Evolutionary conservation across 2,329 filamentous ascomycete species (phyloP), one percentile per base, ranked within the genome.

Genomic region (Stemphylium lycopersici): DNA sequence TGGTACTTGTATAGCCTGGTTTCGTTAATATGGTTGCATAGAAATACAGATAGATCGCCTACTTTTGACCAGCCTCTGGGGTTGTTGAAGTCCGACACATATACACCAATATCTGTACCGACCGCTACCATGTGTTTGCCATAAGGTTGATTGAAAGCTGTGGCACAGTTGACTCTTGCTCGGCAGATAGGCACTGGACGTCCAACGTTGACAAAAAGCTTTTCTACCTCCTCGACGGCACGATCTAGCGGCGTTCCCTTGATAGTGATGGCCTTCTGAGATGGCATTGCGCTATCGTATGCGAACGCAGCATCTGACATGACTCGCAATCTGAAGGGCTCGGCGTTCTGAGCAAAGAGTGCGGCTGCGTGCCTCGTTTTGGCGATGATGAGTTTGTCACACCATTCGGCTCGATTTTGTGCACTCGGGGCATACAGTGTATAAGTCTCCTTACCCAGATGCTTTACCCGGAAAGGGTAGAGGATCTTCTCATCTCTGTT

Each of bases 391-490:
- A 99, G 96, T 76, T 92, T 96, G 61, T 87, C 87, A 68, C 91
- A 96, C 96, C 96, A 99, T 43, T 96, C 91, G 58, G 87, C 82
- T 52, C 95, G 85, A 65, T 87, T 89, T 57, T 88, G 84, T 2
- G 88, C 84, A 1, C 87, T 89, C 5, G 88, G 85, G 0, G 93
- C 93, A 72, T 96, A 98, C 1, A 99, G 80, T 0, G 90, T 96
- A 73, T 97, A 98, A 0, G 91, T 88, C 64, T 96, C 93, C 58
- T 96, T 90, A 11, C 96, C 95, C 16, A 99, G 84, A 77, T 99
- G 95, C 78, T 97, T 97, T 72, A 99, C 86, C 62, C 88, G 88
- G 85, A 99, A 99, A 0, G 96, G 95, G 72, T 93, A 99, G 65
- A 99, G 78, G 40, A 95, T 90, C 70, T 81, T 80, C 24, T 91